Base-by-base conservation (phyloP, 176 grass and related monocot genomes). In the Aegilops umbellulata region DNA sequence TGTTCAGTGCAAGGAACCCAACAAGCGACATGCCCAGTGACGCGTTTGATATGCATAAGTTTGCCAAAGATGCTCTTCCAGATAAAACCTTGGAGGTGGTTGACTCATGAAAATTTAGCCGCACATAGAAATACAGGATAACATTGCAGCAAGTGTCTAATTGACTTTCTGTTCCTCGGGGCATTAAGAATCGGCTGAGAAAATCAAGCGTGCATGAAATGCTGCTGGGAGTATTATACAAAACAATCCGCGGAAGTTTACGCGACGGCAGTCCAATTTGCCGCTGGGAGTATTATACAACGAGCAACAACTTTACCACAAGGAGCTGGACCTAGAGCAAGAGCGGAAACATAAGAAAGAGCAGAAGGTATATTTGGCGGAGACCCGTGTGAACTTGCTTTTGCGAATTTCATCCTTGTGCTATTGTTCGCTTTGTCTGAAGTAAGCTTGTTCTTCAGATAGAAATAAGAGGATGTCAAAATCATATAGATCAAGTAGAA, bases 321-420 rank as follows among this genome's bases (percentile, higher is more conserved):
- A 85, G 76, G 94, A 93, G 70, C 69, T 89, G 41, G 89, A 93
- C 10, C 55, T 22, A 8, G 55, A 58, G 20, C 2, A 20, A 20
- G 55, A 58, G 36, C 57, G 84, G 81, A 93, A 93, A 49, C 69
- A 89, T 34, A 95, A 95, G 85, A 95, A 95, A 36, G 86, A 87
- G 8, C 91, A 93, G 42, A 95, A 92, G 86, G 90, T 92, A 88
- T 63, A 83, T 55, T 36, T 29, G 14, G 10, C 19, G 6, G 9
- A n/a, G 22, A 34, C 26, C 11, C 15, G 19, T 10, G 19, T 69
- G 8, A 10, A n/a, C 32, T 69, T 20, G 55, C 67, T 39, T 12
- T 12, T 70, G 34, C 1, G 67, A 39, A 6, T 70, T 70, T 70
- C 10, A 0, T 39, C 1, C 20, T 6, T 35, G 17, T 70, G 4